A percentile compares a stretch with the other conserved stretches of the same genome.
These are phyloP conservation scores for Cercospora sesami DNA, from an alignment of 2,329 filamentous ascomycete species.

Conservation along the genomic window DNA sequence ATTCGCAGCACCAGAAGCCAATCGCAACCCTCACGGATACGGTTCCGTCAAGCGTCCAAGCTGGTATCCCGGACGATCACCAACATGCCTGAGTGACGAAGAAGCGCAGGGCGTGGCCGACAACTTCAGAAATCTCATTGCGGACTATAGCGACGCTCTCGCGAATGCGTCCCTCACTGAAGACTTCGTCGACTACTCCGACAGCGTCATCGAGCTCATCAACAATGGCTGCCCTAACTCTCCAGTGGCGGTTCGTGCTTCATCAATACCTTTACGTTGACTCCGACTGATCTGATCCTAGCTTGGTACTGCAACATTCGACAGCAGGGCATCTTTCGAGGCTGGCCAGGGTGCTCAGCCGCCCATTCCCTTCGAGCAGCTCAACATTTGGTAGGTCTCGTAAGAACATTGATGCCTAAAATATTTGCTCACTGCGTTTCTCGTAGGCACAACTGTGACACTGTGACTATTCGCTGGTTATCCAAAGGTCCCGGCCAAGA, in stretches of 20 bases:
- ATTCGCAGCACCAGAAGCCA: constrained; percentile 13
- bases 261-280: background rate
- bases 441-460: constrained; percentile 35
- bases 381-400: constrained; percentile 33
- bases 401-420: background rate
- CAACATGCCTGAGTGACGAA: constrained; percentile 31
- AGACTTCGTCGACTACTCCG: constrained; percentile 39
- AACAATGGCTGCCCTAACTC: constrained; percentile 35
- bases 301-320: constrained; percentile 34
- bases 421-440: background rate
- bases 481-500: constrained; percentile 27
- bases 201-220: constrained; percentile 40
- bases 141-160: constrained; percentile 34
- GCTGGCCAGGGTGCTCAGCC: constrained; percentile 34
- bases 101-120: constrained; percentile 32
- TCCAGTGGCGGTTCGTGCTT: constrained; percentile 28
- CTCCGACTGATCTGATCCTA: constrained; percentile 7
- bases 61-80: constrained; percentile 22
- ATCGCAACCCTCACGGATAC: constrained; percentile 9
- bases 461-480: constrained; percentile 36
- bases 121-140: constrained; percentile 39
- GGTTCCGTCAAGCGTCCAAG: constrained; percentile 21
- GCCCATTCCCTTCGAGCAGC: constrained; percentile 34
- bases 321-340: constrained; percentile 30
- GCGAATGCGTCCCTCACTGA: constrained; percentile 33